A percentile compares a stretch with the other conserved stretches of the same genome.
phyloP scores from a whole-genome alignment of 2,329 filamentous ascomycete genomes.

The Didymella keratinophila region DNA sequence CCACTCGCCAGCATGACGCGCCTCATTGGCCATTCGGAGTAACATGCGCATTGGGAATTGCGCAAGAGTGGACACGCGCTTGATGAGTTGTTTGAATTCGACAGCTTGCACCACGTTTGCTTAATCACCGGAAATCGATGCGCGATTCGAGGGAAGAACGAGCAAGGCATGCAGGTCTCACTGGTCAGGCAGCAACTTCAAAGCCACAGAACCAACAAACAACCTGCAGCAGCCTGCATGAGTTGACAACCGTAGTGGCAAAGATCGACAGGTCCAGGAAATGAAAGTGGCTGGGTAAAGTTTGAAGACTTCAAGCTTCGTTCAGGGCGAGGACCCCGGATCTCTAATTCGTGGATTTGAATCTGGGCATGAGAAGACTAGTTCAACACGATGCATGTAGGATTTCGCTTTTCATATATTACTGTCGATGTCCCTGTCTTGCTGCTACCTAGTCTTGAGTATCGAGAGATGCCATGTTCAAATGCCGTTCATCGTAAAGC shows the following conservation, averaged over 20 bases:
- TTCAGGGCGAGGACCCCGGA: too few species aligned
- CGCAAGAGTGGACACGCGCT: constrained; percentile 14
- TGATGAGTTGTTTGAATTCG: constrained; percentile 11
- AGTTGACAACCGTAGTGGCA: constrained; percentile 10
- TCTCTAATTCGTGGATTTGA: too few species aligned
- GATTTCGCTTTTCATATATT: background rate
- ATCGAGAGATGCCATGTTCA: constrained; percentile 2
- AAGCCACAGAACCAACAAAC: constrained; percentile 1
- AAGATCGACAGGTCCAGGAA: constrained; percentile 17
- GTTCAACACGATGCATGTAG: too few species aligned
- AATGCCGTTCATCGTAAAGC: constrained; percentile 1
- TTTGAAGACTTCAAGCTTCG: background rate
- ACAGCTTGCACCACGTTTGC: constrained; percentile 20
- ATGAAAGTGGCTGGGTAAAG: background rate
- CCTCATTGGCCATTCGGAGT: constrained; percentile 1
- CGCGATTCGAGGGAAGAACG: constrained; percentile 18
- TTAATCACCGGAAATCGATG: background rate
- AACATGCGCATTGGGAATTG: background rate
- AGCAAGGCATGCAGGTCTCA: background rate
- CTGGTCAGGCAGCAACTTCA: background rate
- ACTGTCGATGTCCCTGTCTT: background rate
- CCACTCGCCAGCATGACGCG: background rate
- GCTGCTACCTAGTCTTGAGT: constrained; percentile 7
- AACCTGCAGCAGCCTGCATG: constrained; percentile 14
- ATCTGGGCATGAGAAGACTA: too few species aligned